Conservation (phyloP, 2,329 filamentous ascomycete species). For the Cercospora berteroae region DNA sequence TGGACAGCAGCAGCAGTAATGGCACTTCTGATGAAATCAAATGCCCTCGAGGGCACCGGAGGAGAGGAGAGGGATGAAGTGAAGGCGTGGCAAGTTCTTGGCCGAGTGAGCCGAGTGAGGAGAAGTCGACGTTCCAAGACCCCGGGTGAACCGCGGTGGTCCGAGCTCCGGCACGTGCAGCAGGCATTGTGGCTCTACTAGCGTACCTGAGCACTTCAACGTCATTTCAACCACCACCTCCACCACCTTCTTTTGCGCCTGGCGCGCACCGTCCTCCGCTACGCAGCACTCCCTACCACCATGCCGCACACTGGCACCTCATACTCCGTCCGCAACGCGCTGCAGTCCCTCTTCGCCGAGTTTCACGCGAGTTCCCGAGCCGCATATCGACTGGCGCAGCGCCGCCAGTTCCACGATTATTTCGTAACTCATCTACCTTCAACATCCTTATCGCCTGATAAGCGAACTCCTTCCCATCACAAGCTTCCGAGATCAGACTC, state of each 20-base stretch:
- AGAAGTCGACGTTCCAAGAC: neutral
- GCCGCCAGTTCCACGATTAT: conserved; percentile 78
- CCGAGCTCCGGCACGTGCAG: neutral
- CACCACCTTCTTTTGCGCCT: conserved; percentile 14
- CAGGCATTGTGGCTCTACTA: neutral
- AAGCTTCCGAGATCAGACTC: conserved; percentile 84
- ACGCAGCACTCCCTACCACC: conserved; percentile 1
- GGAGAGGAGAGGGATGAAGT: neutral
- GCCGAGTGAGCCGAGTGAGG: neutral
- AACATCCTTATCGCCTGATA: conserved; percentile 84
- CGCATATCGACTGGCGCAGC: conserved; percentile 17
- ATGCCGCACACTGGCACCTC: conserved; percentile 34
- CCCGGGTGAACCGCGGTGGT: neutral
- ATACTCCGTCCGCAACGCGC: conserved; percentile 33
- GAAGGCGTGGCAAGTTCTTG: neutral
- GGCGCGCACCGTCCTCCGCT: conserved; percentile 14
- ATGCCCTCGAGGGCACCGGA: neutral
- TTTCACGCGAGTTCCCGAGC: conserved; percentile 1
- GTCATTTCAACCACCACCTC: neutral
- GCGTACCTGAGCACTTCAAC: neutral
- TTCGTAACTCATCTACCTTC: conserved; percentile 95
- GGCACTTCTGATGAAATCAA: neutral
- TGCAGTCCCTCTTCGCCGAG: conserved; percentile 31
- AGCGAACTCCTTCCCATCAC: conserved; percentile 61
- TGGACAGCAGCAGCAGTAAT: too few species aligned